These are phyloP conservation scores for Taxillus chinensis DNA, from an alignment of 164 flowering plant genomes.

Conservation along the genomic window DNA sequence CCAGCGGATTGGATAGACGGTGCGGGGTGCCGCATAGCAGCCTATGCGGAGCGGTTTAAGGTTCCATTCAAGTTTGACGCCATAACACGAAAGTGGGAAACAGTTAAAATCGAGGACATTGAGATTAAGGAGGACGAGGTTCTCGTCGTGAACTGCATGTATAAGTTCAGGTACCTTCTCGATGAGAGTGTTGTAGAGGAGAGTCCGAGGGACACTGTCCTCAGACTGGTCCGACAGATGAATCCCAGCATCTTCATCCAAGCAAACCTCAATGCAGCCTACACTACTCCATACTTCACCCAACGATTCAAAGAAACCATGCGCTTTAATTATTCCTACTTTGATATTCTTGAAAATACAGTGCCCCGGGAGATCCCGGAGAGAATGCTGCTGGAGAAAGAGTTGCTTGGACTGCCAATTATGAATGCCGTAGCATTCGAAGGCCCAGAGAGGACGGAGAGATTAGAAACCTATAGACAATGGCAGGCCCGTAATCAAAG, in stretches of 20 bases:
- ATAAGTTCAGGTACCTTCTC: conserved; percentile 13
- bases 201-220: conserved; percentile 18
- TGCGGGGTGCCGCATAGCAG: conserved; percentile 19
- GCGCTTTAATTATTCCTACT: conserved; percentile 12
- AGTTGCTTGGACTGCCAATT: conserved; percentile 17
- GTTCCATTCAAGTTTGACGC: conserved; percentile 23
- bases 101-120: conserved; percentile 17
- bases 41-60: conserved; percentile 17
- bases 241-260: conserved; percentile 14
- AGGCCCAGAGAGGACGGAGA: conserved; percentile 20
- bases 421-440: conserved; percentile 30
- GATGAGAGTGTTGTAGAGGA: conserved; percentile 22
- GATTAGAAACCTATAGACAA: conserved; percentile 24
- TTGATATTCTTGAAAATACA: conserved; percentile 20
- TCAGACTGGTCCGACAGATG: conserved; percentile 14
- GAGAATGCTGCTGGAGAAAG: conserved; percentile 20
- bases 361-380: conserved; percentile 17
- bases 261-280: conserved; percentile 19
- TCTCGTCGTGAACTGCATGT: conserved; percentile 18
- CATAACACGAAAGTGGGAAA: conserved; percentile 20
- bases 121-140: conserved; percentile 14
- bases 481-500: conserved; percentile 25
- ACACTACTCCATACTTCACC: conserved; percentile 21
- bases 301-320: conserved; percentile 19
- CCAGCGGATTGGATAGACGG: conserved; percentile 23